Conservation (phyloP, 768 basidiomycete species). For the Agaricus bisporus region DNA sequence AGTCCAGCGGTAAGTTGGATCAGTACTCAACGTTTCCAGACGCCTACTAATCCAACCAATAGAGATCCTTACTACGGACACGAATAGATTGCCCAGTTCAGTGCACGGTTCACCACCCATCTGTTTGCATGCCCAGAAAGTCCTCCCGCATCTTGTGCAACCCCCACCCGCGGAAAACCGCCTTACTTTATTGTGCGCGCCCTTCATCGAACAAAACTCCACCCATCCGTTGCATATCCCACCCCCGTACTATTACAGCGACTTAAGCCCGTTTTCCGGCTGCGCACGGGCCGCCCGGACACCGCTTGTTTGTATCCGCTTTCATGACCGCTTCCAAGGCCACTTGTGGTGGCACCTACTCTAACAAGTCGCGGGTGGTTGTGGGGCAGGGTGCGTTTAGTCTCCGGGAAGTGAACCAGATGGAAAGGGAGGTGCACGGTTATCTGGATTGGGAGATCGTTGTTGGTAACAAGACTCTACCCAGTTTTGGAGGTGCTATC, state of each 20-base stretch:
- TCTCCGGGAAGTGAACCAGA: conserved; percentile 89
- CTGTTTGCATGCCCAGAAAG: conserved; percentile 84
- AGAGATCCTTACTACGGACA: conserved; percentile 73
- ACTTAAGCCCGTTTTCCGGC: conserved; percentile 86
- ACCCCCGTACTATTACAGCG: conserved; percentile 67
- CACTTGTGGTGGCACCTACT: conserved; percentile 93
- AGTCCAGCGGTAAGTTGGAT: conserved; percentile 1
- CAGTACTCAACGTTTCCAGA: conserved; percentile 14
- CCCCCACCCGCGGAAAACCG: conserved; percentile 52
- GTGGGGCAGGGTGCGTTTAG: conserved; percentile 86
- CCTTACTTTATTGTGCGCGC: conserved; percentile 85
- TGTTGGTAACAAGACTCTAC: conserved; percentile 57
- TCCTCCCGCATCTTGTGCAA: conserved; percentile 43
- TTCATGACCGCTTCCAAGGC: conserved; percentile 92
- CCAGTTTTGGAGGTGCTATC: conserved; percentile 56
- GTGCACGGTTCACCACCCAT: conserved; percentile 76
- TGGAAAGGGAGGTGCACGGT: conserved; percentile 90
- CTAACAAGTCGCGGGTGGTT: conserved; percentile 88
- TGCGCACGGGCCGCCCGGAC: conserved; percentile 84
- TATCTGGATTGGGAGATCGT: conserved; percentile 93
- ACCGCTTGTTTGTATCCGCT: conserved; percentile 85
- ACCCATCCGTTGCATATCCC: conserved; percentile 63
- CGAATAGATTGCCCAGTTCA: conserved; percentile 61
- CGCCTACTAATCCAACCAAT: conserved; percentile 18
- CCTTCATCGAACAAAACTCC: conserved; percentile 76